Evolutionary conservation across 768 basidiomycete species (phyloP), one percentile per base, ranked within the genome.

Genomic region (Pisolithus microcarpus): DNA sequence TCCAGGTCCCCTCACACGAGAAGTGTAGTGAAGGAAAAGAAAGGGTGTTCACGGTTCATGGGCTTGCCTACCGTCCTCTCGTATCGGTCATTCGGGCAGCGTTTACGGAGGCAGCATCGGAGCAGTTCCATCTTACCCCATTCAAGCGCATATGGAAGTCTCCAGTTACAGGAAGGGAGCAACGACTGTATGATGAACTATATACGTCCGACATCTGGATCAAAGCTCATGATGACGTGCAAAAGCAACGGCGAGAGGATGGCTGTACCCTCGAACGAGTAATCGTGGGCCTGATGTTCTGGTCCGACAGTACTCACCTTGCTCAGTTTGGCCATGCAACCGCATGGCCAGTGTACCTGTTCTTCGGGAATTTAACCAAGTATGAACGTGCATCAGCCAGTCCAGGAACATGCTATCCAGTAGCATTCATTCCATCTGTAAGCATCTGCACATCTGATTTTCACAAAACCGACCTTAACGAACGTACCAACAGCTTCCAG

Each of bases 151-250:
- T 58, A 8, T 65, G 62, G 60, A 49, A 21, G 3, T 52, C 59
- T 1, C 56, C 55, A 0, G 0, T 46, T 2, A 50, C 48, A 0
- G 51, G 53, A 7, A 26, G 42, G 10, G 49, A 58, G 4, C 54
- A 61, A 28, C 44, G 52, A 0, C 16, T 65, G 0, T 60, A 61
- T 11, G 58, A 62, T 26, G 58, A 67, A 16, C 40, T 65, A 3
- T 67, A 63, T 43, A 59, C 55, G 0, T 65, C 63, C 0, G 54
- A 61, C 30, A 53, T 58, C 0, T 63, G 62, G 52, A 55, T 57
- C 5, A 16, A 38, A 0, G 62, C 59, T 5, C 60, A 66, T 7
- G 39, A 60, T 4, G 53, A 65, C 0, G 1, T 67, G 10, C 60
- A 65, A 39, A 54, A 60, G 8, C 52, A 60, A 21, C 15, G 43